Evolutionary conservation across 768 basidiomycete species (phyloP), one percentile per base, ranked within the genome.

Genomic region (Mycena vulgaris): DNA sequence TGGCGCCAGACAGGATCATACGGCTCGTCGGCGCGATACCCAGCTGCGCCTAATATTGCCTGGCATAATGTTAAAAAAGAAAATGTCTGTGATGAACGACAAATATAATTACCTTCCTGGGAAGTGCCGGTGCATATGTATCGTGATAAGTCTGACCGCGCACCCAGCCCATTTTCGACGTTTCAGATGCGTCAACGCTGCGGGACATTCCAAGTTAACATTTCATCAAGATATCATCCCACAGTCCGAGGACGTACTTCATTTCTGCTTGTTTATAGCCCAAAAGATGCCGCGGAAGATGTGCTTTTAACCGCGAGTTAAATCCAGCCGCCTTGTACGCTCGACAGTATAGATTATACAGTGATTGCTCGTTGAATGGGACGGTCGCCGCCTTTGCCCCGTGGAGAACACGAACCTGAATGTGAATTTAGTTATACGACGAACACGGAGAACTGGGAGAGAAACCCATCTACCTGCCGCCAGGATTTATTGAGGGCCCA

Each of bases 31-130:
- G 11, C 37, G 48, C 63, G 70, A 55, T 40, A 74, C 19, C 71
- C 71, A 37, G 72, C 68, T 23, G 68, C 65, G 31, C 66, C 73
- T 27, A 75, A 71, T 45, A 75, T 68, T 0, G 74, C 74, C 71
- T 31, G 49, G 57, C 27, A 14, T 56, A 35, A 13, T 6, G 30
- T 28, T 23, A 17, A 39, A 62, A 30, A 56, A 21, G 17, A 23
- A 71, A 72, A 45, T 40, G 19, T 35, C 33, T 6, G 33, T 6
- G 13, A 6, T 35, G 7, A 13, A 35, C 13, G n/a, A 35, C 40
- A 21, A 5, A 42, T 17, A 6, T 35, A 35, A 35, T 30, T 39
- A 67, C 47, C 56, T 51, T 33, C 7, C 40, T 40, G 11, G 51
- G 49, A 9, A 60, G 39, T 4, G 58, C 40, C 21, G 58, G 58